These are phyloP conservation scores for Pleurotus platypus DNA, from an alignment of 768 basidiomycete genomes.

Conservation along the genomic window DNA sequence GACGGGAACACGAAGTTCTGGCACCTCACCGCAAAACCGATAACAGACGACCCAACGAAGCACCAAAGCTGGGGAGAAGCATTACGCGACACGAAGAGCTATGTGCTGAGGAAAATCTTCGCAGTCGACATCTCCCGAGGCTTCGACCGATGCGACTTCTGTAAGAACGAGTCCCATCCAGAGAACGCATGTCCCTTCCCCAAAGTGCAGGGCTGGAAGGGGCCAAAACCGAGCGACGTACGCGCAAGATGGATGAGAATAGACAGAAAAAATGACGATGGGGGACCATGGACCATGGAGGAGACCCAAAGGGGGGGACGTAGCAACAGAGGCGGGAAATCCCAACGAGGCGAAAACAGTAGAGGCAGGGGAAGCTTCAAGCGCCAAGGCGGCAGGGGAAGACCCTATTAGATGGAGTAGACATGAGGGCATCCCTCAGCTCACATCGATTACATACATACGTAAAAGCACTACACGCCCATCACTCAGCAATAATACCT, in stretches of 20 bases:
- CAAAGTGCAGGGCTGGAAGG: background rate
- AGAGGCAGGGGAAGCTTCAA: no score
- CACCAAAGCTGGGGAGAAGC: background rate
- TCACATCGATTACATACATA: no score
- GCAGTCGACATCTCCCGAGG: background rate
- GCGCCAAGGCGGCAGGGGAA: no score
- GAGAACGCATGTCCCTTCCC: background rate
- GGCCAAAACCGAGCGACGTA: background rate
- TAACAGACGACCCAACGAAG: background rate
- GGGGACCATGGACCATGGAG: no score
- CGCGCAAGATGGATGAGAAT: background rate
- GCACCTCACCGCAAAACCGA: background rate
- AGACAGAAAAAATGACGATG: background rate
- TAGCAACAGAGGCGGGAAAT: no score
- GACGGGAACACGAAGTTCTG: background rate
- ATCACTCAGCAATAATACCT: no score
- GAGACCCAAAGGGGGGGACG: no score
- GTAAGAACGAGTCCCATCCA: background rate
- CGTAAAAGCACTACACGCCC: no score
- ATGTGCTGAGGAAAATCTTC: background rate
- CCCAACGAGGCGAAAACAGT: no score
- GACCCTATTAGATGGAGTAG: no score
- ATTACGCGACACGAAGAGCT: background rate
- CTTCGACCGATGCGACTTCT: background rate
- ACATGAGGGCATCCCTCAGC: no score